Evolutionary conservation across 2,329 filamentous ascomycete genomes (phyloP).

Genomic region (Verticillium nonalfalfae): DNA sequence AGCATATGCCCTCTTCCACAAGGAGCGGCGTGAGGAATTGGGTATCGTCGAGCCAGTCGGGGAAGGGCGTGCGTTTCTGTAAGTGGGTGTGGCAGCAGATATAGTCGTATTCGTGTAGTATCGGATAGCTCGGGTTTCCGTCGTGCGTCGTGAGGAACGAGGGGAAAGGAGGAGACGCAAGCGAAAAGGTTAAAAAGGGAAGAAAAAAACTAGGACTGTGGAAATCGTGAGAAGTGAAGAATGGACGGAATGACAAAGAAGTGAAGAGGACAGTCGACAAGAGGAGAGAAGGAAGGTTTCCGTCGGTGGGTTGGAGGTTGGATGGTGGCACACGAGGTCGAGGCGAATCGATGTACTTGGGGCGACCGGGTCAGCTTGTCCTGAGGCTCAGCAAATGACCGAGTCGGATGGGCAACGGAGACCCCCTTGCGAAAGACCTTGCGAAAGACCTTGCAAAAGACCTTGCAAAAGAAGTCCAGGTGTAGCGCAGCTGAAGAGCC

Average conservation of each 20-base stretch:
- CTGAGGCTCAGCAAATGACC: neutral
- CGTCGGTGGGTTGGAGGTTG: neutral
- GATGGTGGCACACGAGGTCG: neutral
- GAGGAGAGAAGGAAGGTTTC: neutral
- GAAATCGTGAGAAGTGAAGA: neutral
- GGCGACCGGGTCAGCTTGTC: neutral
- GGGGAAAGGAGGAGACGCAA: constrained; percentile 1
- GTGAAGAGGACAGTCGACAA: neutral
- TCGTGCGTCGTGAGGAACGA: neutral
- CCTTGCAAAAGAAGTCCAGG: too few species aligned
- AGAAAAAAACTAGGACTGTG: neutral
- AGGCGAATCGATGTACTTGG: neutral
- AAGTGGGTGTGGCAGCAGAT: neutral
- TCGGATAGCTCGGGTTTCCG: neutral
- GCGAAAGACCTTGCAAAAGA: too few species aligned
- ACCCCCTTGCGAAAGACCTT: neutral
- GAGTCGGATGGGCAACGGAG: neutral
- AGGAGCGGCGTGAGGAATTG: neutral
- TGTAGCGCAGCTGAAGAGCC: neutral
- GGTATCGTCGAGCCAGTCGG: neutral
- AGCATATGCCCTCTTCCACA: neutral
- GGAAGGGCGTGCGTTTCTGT: neutral
- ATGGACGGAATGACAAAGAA: neutral
- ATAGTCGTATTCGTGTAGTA: neutral
- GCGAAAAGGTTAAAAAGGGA: neutral